Base-by-base conservation (phyloP, 805 yeast species). In the Kregervanrija delftensis region DNA sequence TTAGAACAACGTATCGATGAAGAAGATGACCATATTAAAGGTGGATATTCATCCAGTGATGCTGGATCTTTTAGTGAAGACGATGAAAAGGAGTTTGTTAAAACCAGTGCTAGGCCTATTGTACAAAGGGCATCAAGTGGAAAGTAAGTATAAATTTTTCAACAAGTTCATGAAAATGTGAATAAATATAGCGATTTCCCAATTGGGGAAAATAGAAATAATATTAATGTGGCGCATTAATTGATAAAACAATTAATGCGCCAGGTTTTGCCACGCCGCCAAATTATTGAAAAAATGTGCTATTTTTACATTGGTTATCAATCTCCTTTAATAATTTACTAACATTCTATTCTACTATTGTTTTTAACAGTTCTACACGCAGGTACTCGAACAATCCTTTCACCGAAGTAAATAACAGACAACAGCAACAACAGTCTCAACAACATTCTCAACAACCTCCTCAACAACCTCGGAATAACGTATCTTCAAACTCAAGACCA, bases 21-120 rank as follows among this genome's bases (percentile, higher is more conserved):
- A 49, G 55, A 55, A 40, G 37, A 70, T 49, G 66, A 63, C 49
- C 63, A 43, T 15, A 17, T 15, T 1, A n/a, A 30, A 61, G 66
- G 64, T 46, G 57, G 65, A 46, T 64, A 68, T 16, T 72, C 71
- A 39, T 77, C 67, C 6, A 67, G 69, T 14, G 73, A 68, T 28
- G 72, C 61, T 32, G 65, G 60, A 13, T 53, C 62, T 33, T 55
- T 59, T 39, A 46, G 49, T 41, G 53, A 56, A 28, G 58, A 53
- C 11, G 56, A 54, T 43, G 59, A 55, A 22, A 30, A 36, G 32
- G 49, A 43, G 22, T 45, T 47, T 39, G 17, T 30, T 10, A 40
- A 10, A 5, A 33, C 42, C 40, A 15, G 32, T 9, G 14, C 42
- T 12, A 50, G 36, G 28, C 51, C 42, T 36, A 55, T 61, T 28